Conservation (phyloP, 768 basidiomycete genomes). For the Boletus bicolor region DNA sequence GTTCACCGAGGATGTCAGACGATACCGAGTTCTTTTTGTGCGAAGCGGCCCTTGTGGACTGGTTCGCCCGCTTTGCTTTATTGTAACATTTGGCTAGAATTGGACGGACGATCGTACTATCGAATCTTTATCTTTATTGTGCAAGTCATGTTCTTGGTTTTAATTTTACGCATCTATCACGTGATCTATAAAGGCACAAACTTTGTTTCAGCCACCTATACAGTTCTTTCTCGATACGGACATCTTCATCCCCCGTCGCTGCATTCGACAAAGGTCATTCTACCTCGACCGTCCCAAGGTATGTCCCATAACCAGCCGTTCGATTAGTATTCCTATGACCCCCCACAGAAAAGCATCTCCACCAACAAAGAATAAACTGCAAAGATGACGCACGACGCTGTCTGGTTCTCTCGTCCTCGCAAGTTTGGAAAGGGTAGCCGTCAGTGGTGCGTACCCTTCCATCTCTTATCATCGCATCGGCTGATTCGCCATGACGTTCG, state of each 20-base stretch:
- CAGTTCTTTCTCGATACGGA: conserved; percentile 19
- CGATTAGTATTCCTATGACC: not conserved
- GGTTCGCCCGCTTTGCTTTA: no score
- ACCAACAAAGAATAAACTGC: conserved; percentile 57
- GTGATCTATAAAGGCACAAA: conserved; percentile 4
- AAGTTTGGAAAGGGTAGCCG: conserved; percentile 95
- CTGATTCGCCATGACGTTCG: not conserved
- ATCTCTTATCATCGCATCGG: no score
- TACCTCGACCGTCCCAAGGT: conserved; percentile 22
- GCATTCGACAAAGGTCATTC: not conserved
- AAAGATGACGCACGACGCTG: conserved; percentile 97
- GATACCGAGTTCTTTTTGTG: no score
- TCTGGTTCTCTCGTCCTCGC: conserved; percentile 96
- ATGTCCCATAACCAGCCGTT: not conserved
- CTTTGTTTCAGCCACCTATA: conserved; percentile 28
- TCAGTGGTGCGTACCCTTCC: conserved; percentile 44
- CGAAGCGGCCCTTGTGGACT: no score
- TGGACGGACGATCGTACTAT: no score
- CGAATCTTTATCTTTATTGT: no score
- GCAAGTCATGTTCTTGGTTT: no score
- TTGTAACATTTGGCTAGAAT: no score
- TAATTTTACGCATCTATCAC: not conserved
- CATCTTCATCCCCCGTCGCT: no score
- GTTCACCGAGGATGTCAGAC: no score
- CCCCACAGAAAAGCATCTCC: not conserved